phyloP scores from a whole-genome alignment of 495 filamentous ascomycete genomes.

The Durotheca rogersii region DNA sequence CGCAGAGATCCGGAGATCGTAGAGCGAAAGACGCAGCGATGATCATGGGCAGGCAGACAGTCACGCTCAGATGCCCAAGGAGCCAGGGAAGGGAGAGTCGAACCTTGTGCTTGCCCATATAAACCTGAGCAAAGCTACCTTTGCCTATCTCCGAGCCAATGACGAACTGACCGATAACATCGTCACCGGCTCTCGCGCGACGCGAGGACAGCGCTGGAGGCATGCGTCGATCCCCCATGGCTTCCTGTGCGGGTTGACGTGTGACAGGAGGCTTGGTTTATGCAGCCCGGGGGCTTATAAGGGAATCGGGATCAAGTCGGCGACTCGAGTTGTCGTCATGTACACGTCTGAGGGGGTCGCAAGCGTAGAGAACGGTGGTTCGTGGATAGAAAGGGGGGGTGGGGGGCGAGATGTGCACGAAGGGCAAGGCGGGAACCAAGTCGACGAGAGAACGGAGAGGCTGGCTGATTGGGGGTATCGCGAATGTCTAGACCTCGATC shows the following conservation, averaged over 20 bases:
- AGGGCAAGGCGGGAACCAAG: slow-evolving; percentile 23
- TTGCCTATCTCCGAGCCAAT: slow-evolving; percentile 85
- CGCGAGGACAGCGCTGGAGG: slow-evolving; percentile 38
- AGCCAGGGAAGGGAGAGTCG: slow-evolving; percentile 38
- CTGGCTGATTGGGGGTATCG: slow-evolving; percentile 29
- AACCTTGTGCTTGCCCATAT: slow-evolving; percentile 80
- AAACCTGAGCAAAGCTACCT: slow-evolving; percentile 95
- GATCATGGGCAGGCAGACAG: no score
- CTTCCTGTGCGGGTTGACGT: slow-evolving; percentile 47
- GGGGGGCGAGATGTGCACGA: slow-evolving; percentile 20
- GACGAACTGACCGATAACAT: slow-evolving; percentile 73
- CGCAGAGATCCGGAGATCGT: not conserved
- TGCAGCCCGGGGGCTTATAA: slow-evolving; percentile 50
- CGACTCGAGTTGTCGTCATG: slow-evolving; percentile 47
- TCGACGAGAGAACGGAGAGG: slow-evolving; percentile 17
- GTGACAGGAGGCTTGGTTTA: slow-evolving; percentile 44
- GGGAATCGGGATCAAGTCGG: slow-evolving; percentile 43
- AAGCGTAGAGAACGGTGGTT: slow-evolving; percentile 16
- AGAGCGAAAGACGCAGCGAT: no score
- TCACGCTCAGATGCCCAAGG: not conserved
- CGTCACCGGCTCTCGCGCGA: slow-evolving; percentile 50
- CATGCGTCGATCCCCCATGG: slow-evolving; percentile 46
- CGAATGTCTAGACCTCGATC: slow-evolving; percentile 24
- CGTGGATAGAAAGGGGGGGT: slow-evolving; percentile 16
- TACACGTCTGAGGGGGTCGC: slow-evolving; percentile 38